Percentiles rank a stretch among this genome's conserved stretches.
Evolutionary conservation across 768 basidiomycete genomes (phyloP).

Genomic region (Trametes meyenii): DNA sequence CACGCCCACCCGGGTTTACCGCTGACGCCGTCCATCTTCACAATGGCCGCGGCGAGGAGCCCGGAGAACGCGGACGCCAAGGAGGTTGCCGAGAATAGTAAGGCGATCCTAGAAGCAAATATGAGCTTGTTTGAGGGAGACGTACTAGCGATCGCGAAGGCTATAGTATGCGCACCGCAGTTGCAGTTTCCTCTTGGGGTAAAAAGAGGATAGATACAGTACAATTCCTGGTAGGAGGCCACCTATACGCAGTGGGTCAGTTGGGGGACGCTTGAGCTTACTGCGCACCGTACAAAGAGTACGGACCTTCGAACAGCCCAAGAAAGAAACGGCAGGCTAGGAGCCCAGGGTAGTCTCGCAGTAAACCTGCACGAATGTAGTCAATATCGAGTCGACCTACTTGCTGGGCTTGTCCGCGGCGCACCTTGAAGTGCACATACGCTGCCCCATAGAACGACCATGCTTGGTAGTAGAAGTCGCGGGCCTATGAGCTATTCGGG

Average conservation of each 20-base stretch:
- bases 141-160: background rate
- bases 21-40: constrained; percentile 54
- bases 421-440: constrained; percentile 61
- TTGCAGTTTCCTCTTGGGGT: constrained; percentile 32
- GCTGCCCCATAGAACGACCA: constrained; percentile 68
- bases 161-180: constrained; percentile 30
- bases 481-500: constrained; percentile 49
- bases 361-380: constrained; percentile 34
- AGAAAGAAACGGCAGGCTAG: constrained; percentile 50
- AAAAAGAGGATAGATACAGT: constrained; percentile 35
- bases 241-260: constrained; percentile 7
- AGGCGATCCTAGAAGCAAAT: constrained; percentile 23
- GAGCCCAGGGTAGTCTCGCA: constrained; percentile 53
- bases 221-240: constrained; percentile 48
- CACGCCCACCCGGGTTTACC: constrained; percentile 65
- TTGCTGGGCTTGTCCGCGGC: background rate
- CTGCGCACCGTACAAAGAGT: background rate
- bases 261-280: too few relatives aligned
- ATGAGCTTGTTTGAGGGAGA: background rate
- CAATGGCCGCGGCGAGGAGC: constrained; percentile 60
- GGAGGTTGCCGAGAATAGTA: constrained; percentile 48
- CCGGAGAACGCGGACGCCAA: constrained; percentile 67
- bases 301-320: constrained; percentile 60
- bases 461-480: constrained; percentile 59
- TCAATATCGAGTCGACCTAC: background rate